phyloP scores from a whole-genome alignment of 805 yeast genomes.

The Brettanomyces sp. region DNA sequence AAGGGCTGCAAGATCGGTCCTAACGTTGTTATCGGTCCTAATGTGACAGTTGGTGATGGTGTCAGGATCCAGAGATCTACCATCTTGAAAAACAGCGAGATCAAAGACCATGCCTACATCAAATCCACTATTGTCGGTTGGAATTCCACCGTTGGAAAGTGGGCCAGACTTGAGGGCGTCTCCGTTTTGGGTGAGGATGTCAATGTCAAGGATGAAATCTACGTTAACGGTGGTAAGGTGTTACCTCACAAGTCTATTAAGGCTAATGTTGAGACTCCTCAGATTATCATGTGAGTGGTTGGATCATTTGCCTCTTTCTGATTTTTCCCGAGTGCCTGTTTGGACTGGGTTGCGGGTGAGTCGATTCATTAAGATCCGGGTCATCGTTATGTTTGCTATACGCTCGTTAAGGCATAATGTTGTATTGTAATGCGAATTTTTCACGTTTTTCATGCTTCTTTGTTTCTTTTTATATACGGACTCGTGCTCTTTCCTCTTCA shows the following conservation, averaged over 20 bases:
- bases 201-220: conserved; percentile 94
- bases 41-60: conserved; percentile 93
- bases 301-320: no score
- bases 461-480: no score
- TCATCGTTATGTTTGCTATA: background rate
- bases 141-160: conserved; percentile 95
- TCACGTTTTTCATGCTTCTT: background rate
- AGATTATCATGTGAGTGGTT: conserved; percentile 80
- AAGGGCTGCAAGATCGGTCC: conserved; percentile 96
- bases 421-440: background rate
- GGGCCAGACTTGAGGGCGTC: conserved; percentile 98
- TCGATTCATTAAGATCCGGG: background rate
- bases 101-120: conserved; percentile 96
- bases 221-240: conserved; percentile 98
- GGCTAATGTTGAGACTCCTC: conserved; percentile 92
- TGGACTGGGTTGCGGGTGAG: no score
- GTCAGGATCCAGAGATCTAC: conserved; percentile 97
- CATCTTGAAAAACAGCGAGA: conserved; percentile 78
- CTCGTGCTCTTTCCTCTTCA: no score
- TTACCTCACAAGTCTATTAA: conserved; percentile 97
- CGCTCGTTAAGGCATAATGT: background rate
- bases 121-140: conserved; percentile 98
- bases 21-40: conserved; percentile 94
- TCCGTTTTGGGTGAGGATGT: conserved; percentile 99
- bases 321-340: no score